Base-by-base conservation (phyloP, 2,329 filamentous ascomycete species). In the Thielaviopsis euricoi region DNA sequence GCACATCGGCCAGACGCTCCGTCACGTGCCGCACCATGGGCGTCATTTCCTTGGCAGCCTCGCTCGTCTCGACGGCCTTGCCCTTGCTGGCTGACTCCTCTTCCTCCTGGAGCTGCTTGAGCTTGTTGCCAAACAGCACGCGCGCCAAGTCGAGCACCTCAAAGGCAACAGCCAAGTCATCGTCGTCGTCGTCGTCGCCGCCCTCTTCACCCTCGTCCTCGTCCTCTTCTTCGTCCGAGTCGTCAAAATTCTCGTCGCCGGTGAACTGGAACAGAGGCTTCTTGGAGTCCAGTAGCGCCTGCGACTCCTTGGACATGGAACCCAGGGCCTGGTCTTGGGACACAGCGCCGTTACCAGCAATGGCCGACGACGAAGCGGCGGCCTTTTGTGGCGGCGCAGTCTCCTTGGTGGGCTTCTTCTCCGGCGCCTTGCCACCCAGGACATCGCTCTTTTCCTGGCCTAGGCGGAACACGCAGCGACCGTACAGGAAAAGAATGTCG, bases 381-480 rank as follows among this genome's bases (percentile, higher is more conserved):
- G 25, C 23, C 72, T 70, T 61, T 74, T 71, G 40, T 17, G 43
- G 13, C 56, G 74, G 69, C 9, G 69, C 69, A 12, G 69, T 67
- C 1, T 69, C 67, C 67, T 71, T 67, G 55, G 66, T 66, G 62
- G 66, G 61, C 66, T 74, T 73, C 64, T 76, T 71, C 71, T 82
- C 71, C 66, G 77, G 72, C 21, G 90, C 86, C 66, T 86, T 86
- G 37, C 86, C 87, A 59, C 93, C 93, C 40, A 98, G 77, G 23
- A 98, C 90, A 67, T 97, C 90, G 67, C 89, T 96, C 71, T 95
- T 95, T 69, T 82, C 85, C 69, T 97, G 87, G 29, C 90, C 93
- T 61, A 97, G 86, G 69, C 90, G 90, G 77, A 95, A 97, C 21
- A 98, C 75, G 58, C 89, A 89, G 67, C 91, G 87, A 15, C 93